A percentile compares a stretch with the other conserved stretches of the same genome.
These are phyloP conservation scores for Colletotrichum spaethianum DNA, from an alignment of 2,329 filamentous ascomycete genomes.

Conservation along the genomic window DNA sequence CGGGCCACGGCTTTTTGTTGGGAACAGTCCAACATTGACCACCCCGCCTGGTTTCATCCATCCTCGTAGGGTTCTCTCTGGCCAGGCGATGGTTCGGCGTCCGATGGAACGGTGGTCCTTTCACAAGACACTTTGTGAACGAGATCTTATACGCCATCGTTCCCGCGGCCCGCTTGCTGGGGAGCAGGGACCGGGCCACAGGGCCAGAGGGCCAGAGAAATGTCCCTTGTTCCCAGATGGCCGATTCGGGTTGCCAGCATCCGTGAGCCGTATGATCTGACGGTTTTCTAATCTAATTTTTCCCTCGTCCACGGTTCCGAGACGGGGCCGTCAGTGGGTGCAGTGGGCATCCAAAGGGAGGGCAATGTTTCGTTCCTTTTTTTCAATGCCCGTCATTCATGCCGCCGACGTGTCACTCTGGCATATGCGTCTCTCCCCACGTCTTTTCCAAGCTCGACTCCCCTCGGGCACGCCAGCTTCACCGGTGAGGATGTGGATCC, in stretches of 20 bases:
- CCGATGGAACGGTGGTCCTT: constrained; percentile 15
- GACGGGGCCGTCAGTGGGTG: constrained; percentile 5
- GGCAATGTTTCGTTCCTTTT: constrained; percentile 7
- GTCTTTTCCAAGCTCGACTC: neutral
- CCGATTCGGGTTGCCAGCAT: neutral
- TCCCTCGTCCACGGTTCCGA: neutral
- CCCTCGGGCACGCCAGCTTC: constrained; percentile 2
- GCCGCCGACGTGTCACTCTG: constrained; percentile 23
- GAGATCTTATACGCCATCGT: constrained; percentile 31
- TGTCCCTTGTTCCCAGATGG: constrained; percentile 3
- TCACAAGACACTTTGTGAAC: constrained; percentile 6
- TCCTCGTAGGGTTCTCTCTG: constrained; percentile 16
- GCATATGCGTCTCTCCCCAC: neutral
- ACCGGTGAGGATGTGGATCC: constrained; percentile 34
- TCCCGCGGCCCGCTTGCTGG: constrained; percentile 23
- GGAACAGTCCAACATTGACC: constrained; percentile 11
- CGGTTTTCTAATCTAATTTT: neutral
- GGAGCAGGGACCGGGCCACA: neutral
- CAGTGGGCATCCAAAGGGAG: neutral
- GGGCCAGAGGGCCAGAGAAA: neutral
- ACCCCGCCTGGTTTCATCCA: constrained; percentile 20
- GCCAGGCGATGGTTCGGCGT: constrained; percentile 31
- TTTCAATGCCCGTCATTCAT: constrained; percentile 31
- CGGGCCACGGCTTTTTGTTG: constrained; percentile 21
- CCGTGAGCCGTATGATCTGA: constrained; percentile 21